Percentiles rank a stretch among this genome's conserved stretches.
Evolutionary conservation across 2,329 filamentous ascomycete species (phyloP).

Genomic region (Hypoxylon sp.): DNA sequence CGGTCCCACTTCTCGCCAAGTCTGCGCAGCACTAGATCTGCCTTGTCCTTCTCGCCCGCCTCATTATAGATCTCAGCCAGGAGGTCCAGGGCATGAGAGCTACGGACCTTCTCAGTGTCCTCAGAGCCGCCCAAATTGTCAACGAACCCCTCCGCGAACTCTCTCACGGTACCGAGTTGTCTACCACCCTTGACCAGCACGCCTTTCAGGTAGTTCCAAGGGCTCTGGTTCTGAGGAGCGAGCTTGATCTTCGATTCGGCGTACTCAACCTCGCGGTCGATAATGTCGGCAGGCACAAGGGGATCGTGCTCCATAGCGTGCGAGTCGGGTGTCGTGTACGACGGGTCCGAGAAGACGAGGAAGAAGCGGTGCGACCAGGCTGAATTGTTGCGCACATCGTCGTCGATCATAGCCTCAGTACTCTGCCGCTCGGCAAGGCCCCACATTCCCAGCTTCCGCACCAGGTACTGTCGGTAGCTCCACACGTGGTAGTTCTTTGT

Average conservation of each 20-base stretch:
- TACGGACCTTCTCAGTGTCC: conserved; percentile 65
- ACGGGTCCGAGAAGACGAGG: conserved; percentile 80
- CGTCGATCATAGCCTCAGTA: conserved; percentile 78
- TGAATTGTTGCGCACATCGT: conserved; percentile 94
- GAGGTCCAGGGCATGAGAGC: conserved; percentile 77
- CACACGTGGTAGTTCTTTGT: conserved; percentile 99
- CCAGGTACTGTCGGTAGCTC: conserved; percentile 86
- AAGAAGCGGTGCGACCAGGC: conserved; percentile 99
- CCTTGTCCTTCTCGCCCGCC: conserved; percentile 69
- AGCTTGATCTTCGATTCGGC: conserved; percentile 78
- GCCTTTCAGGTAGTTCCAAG: conserved; percentile 92
- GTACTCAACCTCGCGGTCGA: conserved; percentile 82
- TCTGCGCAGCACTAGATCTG: conserved; percentile 77
- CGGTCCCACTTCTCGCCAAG: conserved; percentile 91
- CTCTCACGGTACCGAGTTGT: conserved; percentile 59
- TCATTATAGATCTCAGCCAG: conserved; percentile 76
- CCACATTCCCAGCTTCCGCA: conserved; percentile 72
- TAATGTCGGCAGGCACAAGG: conserved; percentile 70
- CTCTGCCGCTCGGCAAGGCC: conserved; percentile 73
- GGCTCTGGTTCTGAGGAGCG: conserved; percentile 92
- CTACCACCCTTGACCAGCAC: conserved; percentile 76
- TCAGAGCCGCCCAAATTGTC: conserved; percentile 58
- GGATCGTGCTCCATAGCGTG: conserved; percentile 67
- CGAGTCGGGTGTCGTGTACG: conserved; percentile 60
- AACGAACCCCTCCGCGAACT: conserved; percentile 66